Evolutionary conservation across 2,329 filamentous ascomycete genomes (phyloP).

Genomic region (Amylocarpus encephaloides): DNA sequence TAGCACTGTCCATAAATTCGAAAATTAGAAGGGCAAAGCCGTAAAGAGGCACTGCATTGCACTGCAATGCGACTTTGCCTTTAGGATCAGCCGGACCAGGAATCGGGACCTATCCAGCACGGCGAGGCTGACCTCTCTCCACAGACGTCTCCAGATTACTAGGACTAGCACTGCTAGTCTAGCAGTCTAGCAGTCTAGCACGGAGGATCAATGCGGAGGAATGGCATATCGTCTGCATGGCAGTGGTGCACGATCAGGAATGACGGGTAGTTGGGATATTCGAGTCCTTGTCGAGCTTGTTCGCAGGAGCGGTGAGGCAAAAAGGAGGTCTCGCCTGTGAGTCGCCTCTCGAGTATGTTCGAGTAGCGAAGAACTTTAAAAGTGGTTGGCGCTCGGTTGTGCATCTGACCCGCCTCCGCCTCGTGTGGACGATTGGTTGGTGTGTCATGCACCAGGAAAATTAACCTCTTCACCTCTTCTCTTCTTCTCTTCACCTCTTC

Average conservation of each 20-base stretch:
- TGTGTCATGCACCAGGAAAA: too few species aligned
- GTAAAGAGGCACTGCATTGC: not conserved
- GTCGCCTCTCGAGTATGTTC: too few species aligned
- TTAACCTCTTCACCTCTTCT: too few species aligned
- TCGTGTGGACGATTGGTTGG: too few species aligned
- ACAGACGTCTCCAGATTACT: not conserved
- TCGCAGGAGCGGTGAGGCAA: slow-evolving; percentile 6
- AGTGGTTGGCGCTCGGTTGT: not conserved
- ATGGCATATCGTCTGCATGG: too few species aligned
- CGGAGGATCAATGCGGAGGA: not conserved
- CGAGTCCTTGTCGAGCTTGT: too few species aligned
- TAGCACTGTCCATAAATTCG: not conserved
- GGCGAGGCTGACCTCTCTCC: slow-evolving; percentile 4
- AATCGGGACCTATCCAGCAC: not conserved
- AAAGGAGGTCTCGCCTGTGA: too few species aligned
- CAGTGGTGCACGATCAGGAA: too few species aligned
- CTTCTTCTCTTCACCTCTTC: too few species aligned
- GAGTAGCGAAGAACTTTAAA: not conserved
- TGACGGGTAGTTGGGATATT: not conserved
- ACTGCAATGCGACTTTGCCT: not conserved
- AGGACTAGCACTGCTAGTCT: not conserved
- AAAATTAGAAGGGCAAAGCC: not conserved
- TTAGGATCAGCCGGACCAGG: not conserved
- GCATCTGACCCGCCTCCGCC: not conserved
- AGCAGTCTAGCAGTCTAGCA: not conserved